Conservation (phyloP, 306 rosid genomes). For the Fagus crenata region DNA sequence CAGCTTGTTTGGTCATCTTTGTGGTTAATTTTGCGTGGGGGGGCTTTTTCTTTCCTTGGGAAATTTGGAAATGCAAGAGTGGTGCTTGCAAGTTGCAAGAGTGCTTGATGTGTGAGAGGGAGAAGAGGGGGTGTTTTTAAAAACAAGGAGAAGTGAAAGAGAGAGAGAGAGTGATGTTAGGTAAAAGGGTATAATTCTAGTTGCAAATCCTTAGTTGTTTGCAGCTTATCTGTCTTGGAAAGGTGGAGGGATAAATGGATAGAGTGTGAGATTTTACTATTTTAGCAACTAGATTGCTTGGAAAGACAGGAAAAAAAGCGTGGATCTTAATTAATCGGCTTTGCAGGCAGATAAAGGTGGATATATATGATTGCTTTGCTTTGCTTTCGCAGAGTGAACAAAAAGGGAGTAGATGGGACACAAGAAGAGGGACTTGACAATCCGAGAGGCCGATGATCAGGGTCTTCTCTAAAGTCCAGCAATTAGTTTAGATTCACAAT, state of each 20-base stretch:
- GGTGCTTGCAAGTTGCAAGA: slow-evolving; percentile 11
- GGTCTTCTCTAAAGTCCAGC: too few relatives aligned
- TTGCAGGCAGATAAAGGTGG: slow-evolving; percentile 7
- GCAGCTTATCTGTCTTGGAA: slow-evolving; percentile 24
- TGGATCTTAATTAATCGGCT: slow-evolving; percentile 32
- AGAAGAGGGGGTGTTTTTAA: slow-evolving; percentile 15
- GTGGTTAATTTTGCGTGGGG: background rate
- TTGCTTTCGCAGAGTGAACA: background rate
- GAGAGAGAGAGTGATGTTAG: slow-evolving; percentile 23
- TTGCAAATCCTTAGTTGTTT: slow-evolving; percentile 25
- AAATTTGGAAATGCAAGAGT: background rate
- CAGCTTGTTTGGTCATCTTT: slow-evolving; percentile 24
- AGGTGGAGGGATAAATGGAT: slow-evolving; percentile 37
- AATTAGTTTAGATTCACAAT: too few relatives aligned
- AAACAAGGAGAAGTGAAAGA: too few relatives aligned
- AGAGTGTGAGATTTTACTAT: slow-evolving; percentile 30
- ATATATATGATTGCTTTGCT: background rate
- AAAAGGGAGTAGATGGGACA: background rate
- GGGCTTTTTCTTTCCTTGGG: background rate
- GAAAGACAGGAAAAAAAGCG: slow-evolving; percentile 27
- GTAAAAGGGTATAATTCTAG: slow-evolving; percentile 29
- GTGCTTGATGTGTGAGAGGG: slow-evolving; percentile 26
- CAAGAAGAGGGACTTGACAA: too few relatives aligned
- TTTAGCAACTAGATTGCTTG: slow-evolving; percentile 28
- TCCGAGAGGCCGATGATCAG: too few relatives aligned